Conservation (phyloP, 1,139 yeast genomes). For the Suhomyces taliae region DNA sequence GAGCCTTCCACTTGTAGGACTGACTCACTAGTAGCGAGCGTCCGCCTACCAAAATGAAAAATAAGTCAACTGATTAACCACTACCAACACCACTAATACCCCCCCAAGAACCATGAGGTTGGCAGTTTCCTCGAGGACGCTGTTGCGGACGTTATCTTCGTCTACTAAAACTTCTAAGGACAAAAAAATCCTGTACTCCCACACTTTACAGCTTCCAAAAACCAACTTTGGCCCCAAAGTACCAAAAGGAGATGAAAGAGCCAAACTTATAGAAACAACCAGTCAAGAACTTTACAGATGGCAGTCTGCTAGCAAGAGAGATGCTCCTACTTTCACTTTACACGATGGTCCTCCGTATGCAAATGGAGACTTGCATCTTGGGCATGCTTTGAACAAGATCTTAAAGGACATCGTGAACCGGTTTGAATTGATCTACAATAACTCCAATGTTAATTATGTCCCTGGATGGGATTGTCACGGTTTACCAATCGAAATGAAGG, state of each 20-base stretch:
- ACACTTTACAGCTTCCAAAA: conserved; percentile 42
- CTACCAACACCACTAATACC: not conserved
- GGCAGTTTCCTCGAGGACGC: not conserved
- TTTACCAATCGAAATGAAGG: conserved; percentile 88
- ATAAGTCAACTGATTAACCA: not conserved
- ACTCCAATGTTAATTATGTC: conserved; percentile 62
- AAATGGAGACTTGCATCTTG: conserved; percentile 88
- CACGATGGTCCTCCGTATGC: conserved; percentile 99
- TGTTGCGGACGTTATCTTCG: not conserved
- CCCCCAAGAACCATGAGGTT: not conserved
- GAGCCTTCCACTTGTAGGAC: too few relatives aligned
- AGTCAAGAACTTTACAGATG: conserved; percentile 36
- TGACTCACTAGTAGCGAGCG: not conserved
- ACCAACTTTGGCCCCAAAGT: conserved; percentile 44
- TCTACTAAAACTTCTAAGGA: not conserved
- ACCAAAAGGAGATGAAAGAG: conserved; percentile 32
- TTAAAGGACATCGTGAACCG: conserved; percentile 84
- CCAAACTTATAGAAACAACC: conserved; percentile 26
- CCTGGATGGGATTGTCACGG: conserved; percentile 99
- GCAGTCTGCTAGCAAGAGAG: conserved; percentile 25
- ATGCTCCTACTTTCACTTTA: conserved; percentile 50
- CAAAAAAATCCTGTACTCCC: conserved; percentile 22
- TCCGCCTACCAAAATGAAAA: conserved; percentile 5
- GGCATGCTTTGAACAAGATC: conserved; percentile 90
- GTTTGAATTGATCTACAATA: conserved; percentile 57